Percentiles rank a stretch among this genome's conserved stretches.
phyloP scores from a whole-genome alignment of 768 basidiomycete species.

The Agrocybe praecox region DNA sequence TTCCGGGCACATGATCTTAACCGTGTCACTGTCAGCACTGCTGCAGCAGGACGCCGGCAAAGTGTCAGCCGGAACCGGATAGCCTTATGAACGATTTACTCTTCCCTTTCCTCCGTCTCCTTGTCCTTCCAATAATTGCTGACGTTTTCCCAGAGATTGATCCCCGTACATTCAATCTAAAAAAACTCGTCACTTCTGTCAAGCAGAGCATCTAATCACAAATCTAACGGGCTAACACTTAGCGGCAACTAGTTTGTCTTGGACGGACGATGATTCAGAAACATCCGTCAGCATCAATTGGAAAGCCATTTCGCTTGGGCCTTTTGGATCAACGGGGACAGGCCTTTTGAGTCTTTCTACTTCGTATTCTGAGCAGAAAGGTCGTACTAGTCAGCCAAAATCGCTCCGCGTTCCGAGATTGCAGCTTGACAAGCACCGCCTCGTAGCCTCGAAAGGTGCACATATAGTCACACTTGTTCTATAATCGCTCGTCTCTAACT shows the following conservation, averaged over 20 bases:
- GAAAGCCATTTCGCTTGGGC: not conserved
- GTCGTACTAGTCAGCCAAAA: not conserved
- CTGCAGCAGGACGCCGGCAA: too few relatives aligned
- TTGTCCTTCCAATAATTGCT: too few relatives aligned
- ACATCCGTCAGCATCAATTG: not conserved
- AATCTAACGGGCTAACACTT: not conserved
- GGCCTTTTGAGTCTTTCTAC: not conserved
- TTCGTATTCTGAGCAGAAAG: not conserved
- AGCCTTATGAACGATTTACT: too few relatives aligned
- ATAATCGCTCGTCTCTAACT: constrained; percentile 8
- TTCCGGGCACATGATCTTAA: too few relatives aligned
- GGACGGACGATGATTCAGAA: not conserved
- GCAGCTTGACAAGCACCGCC: constrained; percentile 21
- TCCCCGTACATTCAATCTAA: not conserved
- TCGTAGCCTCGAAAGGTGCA: constrained; percentile 15
- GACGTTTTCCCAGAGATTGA: too few relatives aligned
- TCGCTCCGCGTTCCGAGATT: not conserved
- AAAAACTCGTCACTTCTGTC: not conserved
- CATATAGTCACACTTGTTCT: constrained; percentile 13
- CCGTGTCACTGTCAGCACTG: too few relatives aligned
- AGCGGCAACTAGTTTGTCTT: not conserved
- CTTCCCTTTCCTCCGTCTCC: too few relatives aligned
- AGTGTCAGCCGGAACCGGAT: too few relatives aligned
- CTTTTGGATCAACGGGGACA: not conserved
- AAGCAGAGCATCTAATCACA: too few relatives aligned